These are phyloP conservation scores for Cladosporium sp. DNA, from an alignment of 2,329 filamentous ascomycete genomes.

Conservation along the genomic window DNA sequence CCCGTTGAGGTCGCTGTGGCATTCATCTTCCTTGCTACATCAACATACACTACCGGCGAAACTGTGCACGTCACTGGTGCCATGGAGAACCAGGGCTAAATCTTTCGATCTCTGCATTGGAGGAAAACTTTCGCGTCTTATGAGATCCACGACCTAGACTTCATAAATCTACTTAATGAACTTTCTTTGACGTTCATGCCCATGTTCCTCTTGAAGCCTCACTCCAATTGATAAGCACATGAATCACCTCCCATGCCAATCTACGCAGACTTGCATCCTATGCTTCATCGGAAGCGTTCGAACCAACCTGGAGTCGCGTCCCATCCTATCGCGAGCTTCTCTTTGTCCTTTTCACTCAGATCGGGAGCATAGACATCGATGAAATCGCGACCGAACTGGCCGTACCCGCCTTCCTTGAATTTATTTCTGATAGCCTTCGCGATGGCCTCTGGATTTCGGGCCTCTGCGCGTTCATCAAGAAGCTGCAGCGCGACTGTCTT, in stretches of 20 bases:
- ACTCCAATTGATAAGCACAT: too few relatives aligned
- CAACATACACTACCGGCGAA: constrained; percentile 27
- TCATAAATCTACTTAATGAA: not conserved
- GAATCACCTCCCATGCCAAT: not conserved
- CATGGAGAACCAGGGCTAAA: constrained; percentile 26
- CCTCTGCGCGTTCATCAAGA: not conserved
- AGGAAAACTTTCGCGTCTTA: not conserved
- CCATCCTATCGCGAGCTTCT: not conserved
- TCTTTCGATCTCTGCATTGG: not conserved
- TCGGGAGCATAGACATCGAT: not conserved
- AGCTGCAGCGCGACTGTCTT: not conserved
- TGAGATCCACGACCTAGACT: not conserved
- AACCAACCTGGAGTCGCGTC: not conserved
- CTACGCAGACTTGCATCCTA: too few relatives aligned
- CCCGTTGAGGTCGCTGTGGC: constrained; percentile 28
- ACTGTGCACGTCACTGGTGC: constrained; percentile 24
- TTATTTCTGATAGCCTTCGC: not conserved
- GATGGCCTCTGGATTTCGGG: not conserved
- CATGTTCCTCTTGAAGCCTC: too few relatives aligned
- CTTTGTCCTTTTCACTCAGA: not conserved
- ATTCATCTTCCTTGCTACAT: constrained; percentile 27
- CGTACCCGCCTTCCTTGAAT: not conserved
- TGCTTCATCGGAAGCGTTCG: too few relatives aligned
- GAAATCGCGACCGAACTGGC: not conserved
- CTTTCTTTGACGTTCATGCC: not conserved